Base-by-base conservation (phyloP, 768 basidiomycete genomes). In the Lepiota brunneoincarnata region DNA sequence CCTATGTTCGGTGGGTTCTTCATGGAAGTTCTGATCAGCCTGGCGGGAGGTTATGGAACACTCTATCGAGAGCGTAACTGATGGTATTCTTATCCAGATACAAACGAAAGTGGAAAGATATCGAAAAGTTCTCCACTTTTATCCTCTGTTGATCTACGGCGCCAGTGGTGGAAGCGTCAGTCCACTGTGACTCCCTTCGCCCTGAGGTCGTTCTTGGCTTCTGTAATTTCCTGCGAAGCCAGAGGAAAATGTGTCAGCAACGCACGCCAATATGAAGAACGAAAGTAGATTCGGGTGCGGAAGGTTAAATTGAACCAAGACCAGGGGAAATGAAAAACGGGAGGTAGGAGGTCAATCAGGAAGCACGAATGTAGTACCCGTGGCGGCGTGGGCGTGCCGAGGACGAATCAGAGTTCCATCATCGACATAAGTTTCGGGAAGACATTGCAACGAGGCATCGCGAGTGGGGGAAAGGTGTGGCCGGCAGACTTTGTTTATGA, bases 111-210 rank as follows among this genome's bases (percentile, higher is more conserved):
- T 23, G 40, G 31, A 24, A 35, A 35, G 28, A 34, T 40, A 51
- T 51, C 21, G 38, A 35, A 38, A 36, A 3, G 21, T 28, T n/a
- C 15, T 37, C 17, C 18, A 56, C 14, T 20, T 23, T 12, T n/a
- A n/a, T 14, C 48, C 37, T 34, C 18, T 11, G 42, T 42, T 23
- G 41, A 17, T 18, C 26, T 28, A 43, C 46, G 12, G 24, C n/a
- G 18, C 26, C 17, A 26, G 15, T 10, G 39, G 28, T 26, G 46
- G n/a, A 24, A 18, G 17, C 43, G 55, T 64, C 61, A 71, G 57
- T 87, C 86, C 50, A 87, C 83, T 21, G 74, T 76, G 26, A 88
- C 83, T 7, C 83, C 85, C 57, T 73, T 76, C 51, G 72, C 66
- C 63, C 85, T 75, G 52, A 88, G 63, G 56, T 84, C 84, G 58